Evolutionary conservation across 352 stramenopile species (phyloP).

Genomic region (Globisporangium carolinianum): DNA sequence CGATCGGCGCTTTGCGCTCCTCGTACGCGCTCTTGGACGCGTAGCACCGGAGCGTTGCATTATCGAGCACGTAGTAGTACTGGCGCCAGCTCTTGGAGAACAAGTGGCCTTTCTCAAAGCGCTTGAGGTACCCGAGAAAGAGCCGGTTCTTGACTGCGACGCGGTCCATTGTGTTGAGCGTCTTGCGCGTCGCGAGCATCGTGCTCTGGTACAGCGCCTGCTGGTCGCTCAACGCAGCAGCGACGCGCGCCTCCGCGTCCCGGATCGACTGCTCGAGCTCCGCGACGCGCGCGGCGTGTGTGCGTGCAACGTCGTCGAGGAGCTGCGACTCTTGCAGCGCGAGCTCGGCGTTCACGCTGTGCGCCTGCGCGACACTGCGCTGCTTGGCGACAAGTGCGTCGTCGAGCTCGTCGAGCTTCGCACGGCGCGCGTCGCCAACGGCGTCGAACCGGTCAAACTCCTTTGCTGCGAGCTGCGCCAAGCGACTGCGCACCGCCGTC

Average conservation of each 20-base stretch:
- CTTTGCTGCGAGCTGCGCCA: slow-evolving; percentile 36
- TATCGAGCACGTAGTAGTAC: slow-evolving; percentile 72
- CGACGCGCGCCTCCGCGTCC: slow-evolving; percentile 32
- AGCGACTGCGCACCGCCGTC: slow-evolving; percentile 36
- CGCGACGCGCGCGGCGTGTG: slow-evolving; percentile 29
- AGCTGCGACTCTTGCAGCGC: slow-evolving; percentile 37
- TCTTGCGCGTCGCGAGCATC: slow-evolving; percentile 68
- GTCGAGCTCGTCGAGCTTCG: slow-evolving; percentile 41
- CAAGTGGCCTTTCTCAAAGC: slow-evolving; percentile 65
- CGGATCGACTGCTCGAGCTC: slow-evolving; percentile 34
- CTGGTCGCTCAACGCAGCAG: slow-evolving; percentile 44
- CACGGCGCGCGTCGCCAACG: slow-evolving; percentile 41
- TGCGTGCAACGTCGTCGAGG: slow-evolving; percentile 37
- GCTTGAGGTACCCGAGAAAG: slow-evolving; percentile 64
- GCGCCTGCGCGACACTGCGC: slow-evolving; percentile 34
- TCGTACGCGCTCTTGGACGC: slow-evolving; percentile 71
- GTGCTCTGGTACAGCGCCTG: slow-evolving; percentile 67
- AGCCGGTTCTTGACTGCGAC: slow-evolving; percentile 57
- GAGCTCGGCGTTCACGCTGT: slow-evolving; percentile 41
- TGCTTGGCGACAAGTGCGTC: slow-evolving; percentile 41
- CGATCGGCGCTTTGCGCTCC: slow-evolving; percentile 44
- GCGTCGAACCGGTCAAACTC: slow-evolving; percentile 57
- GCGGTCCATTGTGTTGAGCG: slow-evolving; percentile 71
- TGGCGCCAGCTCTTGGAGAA: slow-evolving; percentile 75
- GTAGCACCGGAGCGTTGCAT: slow-evolving; percentile 59